Base-by-base conservation (phyloP, 306 rosid genomes). In the Quercus gilva region DNA sequence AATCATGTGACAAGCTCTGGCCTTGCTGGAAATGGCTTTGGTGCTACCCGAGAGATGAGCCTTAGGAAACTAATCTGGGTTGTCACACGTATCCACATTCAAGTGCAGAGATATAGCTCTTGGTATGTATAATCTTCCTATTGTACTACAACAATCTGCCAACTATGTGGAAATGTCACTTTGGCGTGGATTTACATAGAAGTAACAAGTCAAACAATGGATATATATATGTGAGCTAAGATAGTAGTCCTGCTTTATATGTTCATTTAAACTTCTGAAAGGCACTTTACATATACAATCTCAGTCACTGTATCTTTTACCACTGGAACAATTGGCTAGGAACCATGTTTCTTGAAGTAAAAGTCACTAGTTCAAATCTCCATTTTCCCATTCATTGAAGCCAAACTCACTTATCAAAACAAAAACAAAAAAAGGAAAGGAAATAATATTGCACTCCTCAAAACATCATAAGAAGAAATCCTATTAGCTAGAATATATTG, bases 31-130 rank as follows among this genome's bases (percentile, higher is more conserved):
- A 82, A 87, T 31, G 99, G 94, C 6, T 94, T 94, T 41, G 97
- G 99, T 21, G 90, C 95, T 2, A 94, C 99, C 1, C 87, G 92
- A 0, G 92, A 94, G 84, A 94, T 94, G 99, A 91, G 94, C 88
- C 73, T 88, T 76, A 80, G 99, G 57, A 90, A 86, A 72, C 95
- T 94, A 56, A 94, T 94, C 29, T 94, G 97, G 97, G 99, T 94
- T 1, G 97, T 92, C 57, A 94, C 97, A 33, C 91, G 97, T 0
- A 84, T 94, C 69, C 97, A 92, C 41, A 86, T 94, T 83, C 99
- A 92, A 89, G 99, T 94, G 13, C 89, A 91, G 70, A 91, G 94
- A 90, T 92, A 94, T 51, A 91, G 90, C 71, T 79, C 82, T 74
- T 94, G 99, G 99, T 94, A 85, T 73, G 17, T 41, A 28, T 57